A percentile compares a stretch with the other conserved stretches of the same genome.
Conservation (phyloP, 1,284 basidiomycete species). For the Cronartium ribicola region DNA sequence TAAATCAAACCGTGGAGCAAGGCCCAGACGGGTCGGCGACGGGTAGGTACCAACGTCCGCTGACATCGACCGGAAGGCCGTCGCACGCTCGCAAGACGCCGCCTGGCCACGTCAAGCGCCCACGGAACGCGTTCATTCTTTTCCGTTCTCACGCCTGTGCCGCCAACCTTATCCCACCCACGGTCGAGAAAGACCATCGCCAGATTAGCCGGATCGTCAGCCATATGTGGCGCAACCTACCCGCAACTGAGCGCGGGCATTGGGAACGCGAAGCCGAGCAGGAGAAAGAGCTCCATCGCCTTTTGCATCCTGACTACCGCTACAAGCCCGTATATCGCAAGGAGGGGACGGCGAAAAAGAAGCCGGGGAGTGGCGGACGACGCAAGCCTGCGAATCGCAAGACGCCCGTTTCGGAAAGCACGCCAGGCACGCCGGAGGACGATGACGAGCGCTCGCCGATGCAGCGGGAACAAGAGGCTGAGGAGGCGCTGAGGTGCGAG, state of each 20-base stretch:
- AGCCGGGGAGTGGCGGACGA: conserved; percentile 5
- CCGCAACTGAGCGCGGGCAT: conserved; percentile 46
- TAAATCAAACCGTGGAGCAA: conserved; percentile 39
- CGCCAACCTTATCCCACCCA: conserved; percentile 38
- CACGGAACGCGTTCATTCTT: conserved; percentile 40
- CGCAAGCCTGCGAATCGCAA: conserved; percentile 18
- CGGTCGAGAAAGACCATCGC: conserved; percentile 46
- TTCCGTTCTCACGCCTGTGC: conserved; percentile 39
- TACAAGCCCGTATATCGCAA: conserved; percentile 47
- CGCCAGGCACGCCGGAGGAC: neutral
- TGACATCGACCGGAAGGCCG: conserved; percentile 40
- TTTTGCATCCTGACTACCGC: conserved; percentile 48
- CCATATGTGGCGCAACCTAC: conserved; percentile 48
- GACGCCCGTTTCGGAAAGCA: conserved; percentile 13
- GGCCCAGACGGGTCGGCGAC: conserved; percentile 31
- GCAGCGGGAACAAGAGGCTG: conserved; percentile 16
- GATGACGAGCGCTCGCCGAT: neutral
- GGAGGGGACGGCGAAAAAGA: conserved; percentile 42
- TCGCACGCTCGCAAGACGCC: conserved; percentile 41
- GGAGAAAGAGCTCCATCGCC: conserved; percentile 48
- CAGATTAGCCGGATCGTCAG: conserved; percentile 49
- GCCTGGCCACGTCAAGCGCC: conserved; percentile 40
- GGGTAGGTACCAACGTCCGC: conserved; percentile 36
- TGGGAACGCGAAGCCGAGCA: conserved; percentile 48
- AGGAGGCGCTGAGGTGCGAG: conserved; percentile 38